Evolutionary conservation across 495 filamentous ascomycete species (phyloP), one percentile per base, ranked within the genome.

Genomic region (Penicillium salamii): DNA sequence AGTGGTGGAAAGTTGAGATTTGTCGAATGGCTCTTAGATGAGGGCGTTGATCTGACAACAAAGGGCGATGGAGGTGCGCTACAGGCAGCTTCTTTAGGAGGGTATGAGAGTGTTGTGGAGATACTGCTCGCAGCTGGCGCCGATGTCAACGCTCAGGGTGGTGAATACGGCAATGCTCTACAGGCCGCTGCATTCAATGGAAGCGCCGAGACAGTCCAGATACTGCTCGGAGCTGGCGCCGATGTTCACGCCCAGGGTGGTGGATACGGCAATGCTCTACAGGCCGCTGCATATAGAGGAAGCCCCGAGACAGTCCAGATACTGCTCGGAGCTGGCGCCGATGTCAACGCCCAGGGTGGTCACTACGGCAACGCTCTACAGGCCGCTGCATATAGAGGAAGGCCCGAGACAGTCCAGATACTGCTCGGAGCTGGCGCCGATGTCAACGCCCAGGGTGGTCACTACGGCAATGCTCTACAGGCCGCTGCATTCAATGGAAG

Each of bases 1-100:
- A 32, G 32, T 0, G 8, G 1, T 37, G 50, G 44, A 8, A 28
- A 38, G 3, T 0, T 26, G 2, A 13, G 5, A 19, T 43, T 53
- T 53, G 38, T 53, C 7, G 37, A 43, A 33, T 53, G 50, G 50
- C 50, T 53, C 12, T 9, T 28, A 4, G 24, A 28, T 9, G 24
- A 4, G 4, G 24, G 24, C 24, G 24, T 9, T 9, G 24, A 28
- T 28, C 5, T 28, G 5, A 28, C 4, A 4, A 9, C 24, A 4
- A 4, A 28, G 24, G 24, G 24, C 9, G 24, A 9, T 28, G 24
- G 47, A 26, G 28, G 8, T 26, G 23, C 23, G 9, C 37, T 39
- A 24, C 37, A 39, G 37, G 37, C 37, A n/a, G 19, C 37, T 46
- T n/a, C n/a, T n/a, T 4, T n/a, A 26, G 42, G 12, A 3, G 21